Base-by-base conservation (phyloP, 768 basidiomycete species). In the Suillus discolor region DNA sequence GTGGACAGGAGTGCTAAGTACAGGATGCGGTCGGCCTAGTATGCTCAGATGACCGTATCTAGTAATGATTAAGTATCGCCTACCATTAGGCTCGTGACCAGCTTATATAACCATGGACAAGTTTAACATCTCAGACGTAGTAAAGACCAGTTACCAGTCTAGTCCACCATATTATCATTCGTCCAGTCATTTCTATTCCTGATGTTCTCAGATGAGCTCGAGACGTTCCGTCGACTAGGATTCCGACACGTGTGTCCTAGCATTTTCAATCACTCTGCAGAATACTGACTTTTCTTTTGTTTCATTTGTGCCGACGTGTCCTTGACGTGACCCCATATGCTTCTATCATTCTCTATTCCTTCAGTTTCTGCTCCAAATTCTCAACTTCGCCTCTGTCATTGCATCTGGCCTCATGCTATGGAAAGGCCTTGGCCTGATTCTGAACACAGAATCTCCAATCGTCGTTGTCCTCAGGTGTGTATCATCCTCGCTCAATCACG, bases 391-490 rank as follows among this genome's bases (percentile, higher is more conserved):
- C 3, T 89, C 92, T 1, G 94, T 97, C 64, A 87, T 97, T 62
- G 88, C 94, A 6, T 93, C 94, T 3, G 95, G 96, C 3, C 82
- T 99, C 57, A 97, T 97, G 94, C 92, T 98, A 68, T 99, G 95
- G 94, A 99, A 99, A 77, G 95, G 92, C 13, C 82, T 99, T 55
- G 92, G 93, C 25, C 83, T 98, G n/a, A 70, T 94, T 62, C 92
- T 93, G 66, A 97, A 97, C 77, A 93, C 94, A 0, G 96, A 97
- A 77, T 94, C 92, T 1, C 96, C 97, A 0, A 96, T 99, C 38
- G 97, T 98, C 8, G 96, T 99, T 55, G 97, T 98, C 1, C 82
- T 99, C 25, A 97, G 95, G 96, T 93, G 53, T 69, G 86, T 73
- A 20, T 23, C 4, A 45, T 42, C 7, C 42, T 18, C 42, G 18